Conservation (phyloP, 306 rosid genomes). For the Bauhinia variegata region DNA sequence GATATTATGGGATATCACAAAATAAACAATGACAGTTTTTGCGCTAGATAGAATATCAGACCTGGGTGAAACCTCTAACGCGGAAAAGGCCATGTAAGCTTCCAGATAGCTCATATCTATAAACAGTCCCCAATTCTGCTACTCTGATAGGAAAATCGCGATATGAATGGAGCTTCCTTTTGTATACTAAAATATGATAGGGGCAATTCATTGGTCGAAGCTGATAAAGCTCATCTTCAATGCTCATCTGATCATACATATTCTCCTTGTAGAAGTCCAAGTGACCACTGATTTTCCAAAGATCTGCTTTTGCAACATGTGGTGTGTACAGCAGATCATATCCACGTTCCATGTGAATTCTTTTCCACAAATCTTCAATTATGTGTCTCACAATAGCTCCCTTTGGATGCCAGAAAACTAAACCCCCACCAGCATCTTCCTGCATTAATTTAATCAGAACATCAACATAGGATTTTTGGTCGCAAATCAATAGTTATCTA, state of each 20-base stretch:
- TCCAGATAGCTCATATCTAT: slow-evolving; percentile 95
- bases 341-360: slow-evolving; percentile 69
- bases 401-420: slow-evolving; percentile 99
- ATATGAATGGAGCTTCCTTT: slow-evolving; percentile 89
- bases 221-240: slow-evolving; percentile 90
- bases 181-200: slow-evolving; percentile 85
- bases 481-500: slow-evolving; percentile 31
- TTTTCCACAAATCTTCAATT: slow-evolving; percentile 92
- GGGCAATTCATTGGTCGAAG: slow-evolving; percentile 99
- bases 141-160: slow-evolving; percentile 86
- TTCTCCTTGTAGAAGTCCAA: slow-evolving; percentile 87
- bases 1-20: background rate
- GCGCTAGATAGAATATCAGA: slow-evolving; percentile 37
- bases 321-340: slow-evolving; percentile 94
- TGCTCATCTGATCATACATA: slow-evolving; percentile 92
- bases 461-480: slow-evolving; percentile 21
- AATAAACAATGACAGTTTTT: background rate
- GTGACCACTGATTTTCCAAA: slow-evolving; percentile 99
- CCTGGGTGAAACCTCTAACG: slow-evolving; percentile 97
- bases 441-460: slow-evolving; percentile 47
- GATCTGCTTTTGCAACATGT: slow-evolving; percentile 95
- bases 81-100: slow-evolving; percentile 97
- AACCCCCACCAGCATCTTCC: slow-evolving; percentile 98
- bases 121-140: slow-evolving; percentile 96
- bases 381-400: slow-evolving; percentile 91